Evolutionary conservation across 306 rosid genomes (phyloP), one percentile per base, ranked within the genome.

Genomic region (Quercus robur): DNA sequence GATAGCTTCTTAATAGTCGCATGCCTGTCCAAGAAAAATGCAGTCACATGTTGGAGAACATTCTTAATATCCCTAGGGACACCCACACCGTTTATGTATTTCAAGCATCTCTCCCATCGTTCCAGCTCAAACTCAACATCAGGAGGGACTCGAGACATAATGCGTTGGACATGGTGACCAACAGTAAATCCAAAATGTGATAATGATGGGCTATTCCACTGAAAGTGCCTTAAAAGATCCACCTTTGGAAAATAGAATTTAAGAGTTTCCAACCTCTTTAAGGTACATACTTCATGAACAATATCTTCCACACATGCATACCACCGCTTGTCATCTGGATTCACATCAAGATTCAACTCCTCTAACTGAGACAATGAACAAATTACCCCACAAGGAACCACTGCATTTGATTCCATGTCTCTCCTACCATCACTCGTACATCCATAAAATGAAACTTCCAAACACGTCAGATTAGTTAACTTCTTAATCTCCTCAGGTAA

Each of bases 11-110:
- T 79, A 14, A 79, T 12, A 23, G 71, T 79, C 51, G 55, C 13
- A 46, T 83, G 83, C 9, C 86, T 20, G 6, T 83, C 77, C 38
- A 83, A 56, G 55, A 74, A 78, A 23, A 83, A 63, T n/a, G 77
- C 78, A 1, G 20, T 56, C 33, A 35, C 17, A 3, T 7, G 30
- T n/a, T 21, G 3, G 28, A 75, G 57, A 33, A 26, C n/a, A 15
- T 2, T 70, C 14, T 14, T 78, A 17, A 83, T 26, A 26, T 73
- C 78, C 9, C 1, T 0, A 1, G 70, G 78, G 19, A 79, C 33
- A 0, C 1, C 1, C 49, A 10, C 31, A 56, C 82, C 82, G 46
- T 71, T 41, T 23, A 78, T 46, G 11, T 57, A 58, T 30, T 14
- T 57, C 30, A 30, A 41, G 52, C 82, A 78, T 0, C 31, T 0